Percentiles rank a stretch among this genome's conserved stretches.
Evolutionary conservation across 352 stramenopile genomes (phyloP).

Genomic region (Hyaloperonospora arabidopsidis): DNA sequence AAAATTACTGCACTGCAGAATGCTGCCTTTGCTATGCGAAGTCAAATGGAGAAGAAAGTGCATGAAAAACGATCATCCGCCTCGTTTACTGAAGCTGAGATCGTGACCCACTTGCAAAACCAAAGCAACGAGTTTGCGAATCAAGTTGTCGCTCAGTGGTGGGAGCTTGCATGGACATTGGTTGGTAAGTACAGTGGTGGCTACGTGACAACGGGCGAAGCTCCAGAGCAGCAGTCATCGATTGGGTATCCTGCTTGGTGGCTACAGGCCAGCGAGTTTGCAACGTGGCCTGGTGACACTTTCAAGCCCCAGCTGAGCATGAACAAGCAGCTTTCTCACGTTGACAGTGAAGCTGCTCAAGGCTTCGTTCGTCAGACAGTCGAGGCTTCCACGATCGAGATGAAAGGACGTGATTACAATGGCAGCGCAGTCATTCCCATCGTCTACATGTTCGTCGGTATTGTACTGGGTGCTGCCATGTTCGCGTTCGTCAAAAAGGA

Average conservation of each 20-base stretch:
- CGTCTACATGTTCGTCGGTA: conserved; percentile 31
- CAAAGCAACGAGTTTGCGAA: conserved; percentile 51
- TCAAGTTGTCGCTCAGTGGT: conserved; percentile 50
- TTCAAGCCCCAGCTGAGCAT: conserved; percentile 47
- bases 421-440: conserved; percentile 18
- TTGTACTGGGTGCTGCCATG: conserved; percentile 29
- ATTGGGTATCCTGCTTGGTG: conserved; percentile 62
- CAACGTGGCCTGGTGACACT: conserved; percentile 56
- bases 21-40: conserved; percentile 27
- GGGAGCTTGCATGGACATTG: conserved; percentile 53
- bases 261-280: conserved; percentile 49
- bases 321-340: conserved; percentile 33
- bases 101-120: conserved; percentile 26
- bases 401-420: background rate
- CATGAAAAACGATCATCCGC: background rate
- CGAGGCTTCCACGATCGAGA: conserved; percentile 2
- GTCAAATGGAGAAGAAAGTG: conserved; percentile 13
- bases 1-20: conserved; percentile 37
- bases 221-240: conserved; percentile 30
- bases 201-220: conserved; percentile 61
- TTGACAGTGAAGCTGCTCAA: conserved; percentile 23
- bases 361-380: conserved; percentile 21
- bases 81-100: conserved; percentile 4
- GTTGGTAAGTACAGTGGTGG: conserved; percentile 69
- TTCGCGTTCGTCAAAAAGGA: conserved; percentile 29